Percentiles rank a stretch among this genome's conserved stretches.
Conservation (phyloP, 768 basidiomycete genomes). For the Mycena rebaudengoi region DNA sequence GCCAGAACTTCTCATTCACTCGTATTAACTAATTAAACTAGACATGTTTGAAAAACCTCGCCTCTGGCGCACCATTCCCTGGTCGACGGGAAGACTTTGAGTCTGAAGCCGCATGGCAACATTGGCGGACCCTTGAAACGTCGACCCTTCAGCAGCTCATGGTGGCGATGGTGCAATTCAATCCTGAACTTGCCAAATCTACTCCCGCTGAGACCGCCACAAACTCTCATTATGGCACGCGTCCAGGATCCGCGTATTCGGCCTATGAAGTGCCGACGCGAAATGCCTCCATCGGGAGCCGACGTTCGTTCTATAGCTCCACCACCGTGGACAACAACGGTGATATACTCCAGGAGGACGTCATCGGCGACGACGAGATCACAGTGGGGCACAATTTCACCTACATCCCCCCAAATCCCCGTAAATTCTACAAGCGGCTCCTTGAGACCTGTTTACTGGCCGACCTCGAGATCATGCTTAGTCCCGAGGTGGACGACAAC, state of each 20-base stretch:
- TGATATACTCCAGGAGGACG: slow-evolving; percentile 48
- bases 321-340: slow-evolving; percentile 39
- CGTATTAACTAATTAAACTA: slow-evolving; percentile 37
- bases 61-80: slow-evolving; percentile 83
- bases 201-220: slow-evolving; percentile 64
- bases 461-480: slow-evolving; percentile 90
- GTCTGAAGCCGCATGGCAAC: slow-evolving; percentile 80
- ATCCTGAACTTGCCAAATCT: slow-evolving; percentile 87
- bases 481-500: slow-evolving; percentile 90
- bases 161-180: slow-evolving; percentile 84
- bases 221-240: slow-evolving; percentile 51
- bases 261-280: slow-evolving; percentile 51
- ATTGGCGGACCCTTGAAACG: slow-evolving; percentile 86
- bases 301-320: slow-evolving; percentile 62
- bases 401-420: slow-evolving; percentile 90
- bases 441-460: slow-evolving; percentile 83
- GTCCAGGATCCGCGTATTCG: slow-evolving; percentile 69
- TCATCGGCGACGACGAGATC: slow-evolving; percentile 73
- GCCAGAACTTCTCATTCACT: slow-evolving; percentile 8
- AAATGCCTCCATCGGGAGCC: slow-evolving; percentile 71
- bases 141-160: slow-evolving; percentile 88
- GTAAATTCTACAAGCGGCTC: slow-evolving; percentile 84
- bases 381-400: slow-evolving; percentile 83
- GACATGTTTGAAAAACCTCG: slow-evolving; percentile 93
- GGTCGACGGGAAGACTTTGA: slow-evolving; percentile 89